Base-by-base conservation (phyloP, 2,329 filamentous ascomycete species). In the Fusarium brachygibbosum region DNA sequence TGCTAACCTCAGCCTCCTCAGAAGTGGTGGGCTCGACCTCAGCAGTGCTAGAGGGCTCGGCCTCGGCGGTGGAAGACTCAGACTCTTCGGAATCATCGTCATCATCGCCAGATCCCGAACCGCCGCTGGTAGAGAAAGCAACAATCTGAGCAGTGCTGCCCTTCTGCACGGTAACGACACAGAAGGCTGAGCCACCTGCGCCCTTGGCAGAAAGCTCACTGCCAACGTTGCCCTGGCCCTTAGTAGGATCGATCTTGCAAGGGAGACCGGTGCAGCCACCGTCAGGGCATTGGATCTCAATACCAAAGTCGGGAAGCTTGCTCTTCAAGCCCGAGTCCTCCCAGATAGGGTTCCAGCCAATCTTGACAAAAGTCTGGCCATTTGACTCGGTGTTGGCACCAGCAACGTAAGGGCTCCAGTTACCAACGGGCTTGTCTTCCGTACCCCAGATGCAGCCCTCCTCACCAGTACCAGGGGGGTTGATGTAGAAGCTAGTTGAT, bases 321-420 rank as follows among this genome's bases (percentile, higher is more conserved):
- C 84, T 81, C 46, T 83, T 83, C 74, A 93, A 80, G 19, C 83
- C 51, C 68, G 87, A 80, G 73, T 84, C 74, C 71, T 89, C 84
- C 79, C 88, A 94, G 66, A 93, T 91, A 25, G 92, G 92, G 79
- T 94, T 94, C 85, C 89, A 91, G 56, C 89, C 91, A 53, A 94
- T 83, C 82, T 93, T 94, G 72, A 93, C 85, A 76, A 87, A 94
- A 2, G 91, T 93, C 64, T 87, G 80, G 51, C 92, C 92, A 52
- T 79, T 83, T 46, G 75, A 72, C 70, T 89, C 88, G 17, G 88
- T 89, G 79, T 94, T 94, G 58, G 91, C 90, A 61, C 92, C 92
- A 16, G 90, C 90, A 68, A 94, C 91, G 75, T 90, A 95, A 3
- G 91, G 89, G 51, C 87, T 84, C 92, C 92, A 94, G 82, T 94